A percentile compares a stretch with the other conserved stretches of the same genome.
These are phyloP conservation scores for Capronia epimyces DNA, from an alignment of 2,329 filamentous ascomycete genomes.

Conservation along the genomic window DNA sequence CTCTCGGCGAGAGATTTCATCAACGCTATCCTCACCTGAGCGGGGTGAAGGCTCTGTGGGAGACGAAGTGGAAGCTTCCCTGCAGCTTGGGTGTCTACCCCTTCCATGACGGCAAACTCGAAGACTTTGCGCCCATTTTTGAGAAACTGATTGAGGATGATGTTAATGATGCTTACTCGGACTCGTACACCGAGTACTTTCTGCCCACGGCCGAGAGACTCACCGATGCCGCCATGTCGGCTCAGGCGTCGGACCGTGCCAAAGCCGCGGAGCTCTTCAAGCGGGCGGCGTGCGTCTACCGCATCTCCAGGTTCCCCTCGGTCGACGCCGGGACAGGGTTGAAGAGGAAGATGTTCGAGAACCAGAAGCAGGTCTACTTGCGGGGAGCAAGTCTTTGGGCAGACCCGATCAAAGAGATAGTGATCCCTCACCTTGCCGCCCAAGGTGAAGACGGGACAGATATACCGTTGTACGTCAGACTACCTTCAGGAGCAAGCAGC, in stretches of 20 bases:
- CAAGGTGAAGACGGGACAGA: conserved; percentile 34
- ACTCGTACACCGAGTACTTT: conserved; percentile 60
- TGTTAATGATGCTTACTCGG: conserved; percentile 60
- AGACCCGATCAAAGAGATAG: conserved; percentile 36
- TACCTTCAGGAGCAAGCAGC: conserved; percentile 33
- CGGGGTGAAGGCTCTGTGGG: conserved; percentile 59
- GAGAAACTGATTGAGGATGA: conserved; percentile 53
- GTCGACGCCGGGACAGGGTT: conserved; percentile 30
- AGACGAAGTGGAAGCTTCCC: conserved; percentile 69
- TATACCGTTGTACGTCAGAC: conserved; percentile 38
- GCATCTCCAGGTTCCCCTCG: conserved; percentile 63
- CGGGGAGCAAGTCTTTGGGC: conserved; percentile 53
- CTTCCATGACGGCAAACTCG: conserved; percentile 65
- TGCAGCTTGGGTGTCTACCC: conserved; percentile 61
- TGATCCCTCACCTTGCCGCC: conserved; percentile 38
- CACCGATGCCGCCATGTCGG: conserved; percentile 47
- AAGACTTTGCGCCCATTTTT: conserved; percentile 67
- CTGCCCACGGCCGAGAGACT: conserved; percentile 57
- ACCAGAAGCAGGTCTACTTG: conserved; percentile 59
- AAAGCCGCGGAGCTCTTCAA: conserved; percentile 60
- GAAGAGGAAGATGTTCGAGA: conserved; percentile 60
- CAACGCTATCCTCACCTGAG: conserved; percentile 24
- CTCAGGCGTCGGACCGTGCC: conserved; percentile 42
- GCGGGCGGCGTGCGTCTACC: conserved; percentile 65
- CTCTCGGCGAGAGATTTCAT: conserved; percentile 26